Conservation (phyloP, 306 rosid genomes). For the Trichosanthes cucumerina region DNA sequence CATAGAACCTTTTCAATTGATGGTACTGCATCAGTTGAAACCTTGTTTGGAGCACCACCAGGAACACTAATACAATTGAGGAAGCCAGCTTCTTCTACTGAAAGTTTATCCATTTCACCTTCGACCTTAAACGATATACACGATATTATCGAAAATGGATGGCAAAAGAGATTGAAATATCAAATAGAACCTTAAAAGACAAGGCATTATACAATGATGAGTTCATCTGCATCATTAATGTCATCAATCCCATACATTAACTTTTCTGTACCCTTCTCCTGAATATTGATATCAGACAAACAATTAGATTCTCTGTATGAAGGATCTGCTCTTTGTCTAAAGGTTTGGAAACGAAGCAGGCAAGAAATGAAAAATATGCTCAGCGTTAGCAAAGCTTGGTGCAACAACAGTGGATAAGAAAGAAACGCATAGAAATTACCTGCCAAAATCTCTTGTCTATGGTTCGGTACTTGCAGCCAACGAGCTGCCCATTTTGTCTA, state of each 20-base stretch:
- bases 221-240: conserved; percentile 50
- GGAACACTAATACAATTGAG: conserved; percentile 88
- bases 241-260: conserved; percentile 72
- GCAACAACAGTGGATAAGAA: neutral
- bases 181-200: neutral
- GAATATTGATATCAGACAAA: conserved; percentile 23
- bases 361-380: neutral
- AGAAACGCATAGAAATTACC: conserved; percentile 23
- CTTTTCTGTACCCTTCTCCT: conserved; percentile 68
- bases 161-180: neutral
- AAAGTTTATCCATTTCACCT: conserved; percentile 92
- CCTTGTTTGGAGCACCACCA: conserved; percentile 65
- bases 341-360: neutral
- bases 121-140: conserved; percentile 50
- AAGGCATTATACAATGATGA: conserved; percentile 44
- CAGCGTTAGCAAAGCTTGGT: neutral
- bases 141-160: neutral
- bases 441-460: conserved; percentile 69
- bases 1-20: conserved; percentile 51
- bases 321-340: neutral
- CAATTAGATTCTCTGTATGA: neutral
- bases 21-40: conserved; percentile 52
- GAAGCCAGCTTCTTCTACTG: conserved; percentile 86
- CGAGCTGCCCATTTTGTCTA: conserved; percentile 48
- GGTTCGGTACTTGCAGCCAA: conserved; percentile 84